A percentile compares a stretch with the other conserved stretches of the same genome.
Evolutionary conservation across 1,284 basidiomycete genomes (phyloP).

Genomic region (Ceratobasidium sp.): DNA sequence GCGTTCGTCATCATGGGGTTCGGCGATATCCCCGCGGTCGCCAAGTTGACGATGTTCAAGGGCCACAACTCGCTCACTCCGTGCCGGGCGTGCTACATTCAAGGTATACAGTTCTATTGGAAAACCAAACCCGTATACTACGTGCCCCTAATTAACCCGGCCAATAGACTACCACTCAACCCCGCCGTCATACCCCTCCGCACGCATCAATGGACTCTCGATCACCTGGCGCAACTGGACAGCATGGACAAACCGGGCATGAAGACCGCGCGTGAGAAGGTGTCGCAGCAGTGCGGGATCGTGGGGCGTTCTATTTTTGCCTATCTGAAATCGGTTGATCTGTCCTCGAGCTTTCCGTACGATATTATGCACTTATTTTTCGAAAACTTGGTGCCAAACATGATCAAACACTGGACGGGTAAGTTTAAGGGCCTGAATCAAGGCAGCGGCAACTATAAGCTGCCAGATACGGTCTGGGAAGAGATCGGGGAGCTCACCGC

Average conservation of each 20-base stretch:
- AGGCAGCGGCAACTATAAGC: too few species aligned
- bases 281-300: slow-evolving; percentile 34
- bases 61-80: slow-evolving; percentile 46
- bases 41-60: slow-evolving; percentile 45
- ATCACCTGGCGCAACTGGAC: neutral
- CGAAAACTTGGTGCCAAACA: too few species aligned
- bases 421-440: too few species aligned
- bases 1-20: slow-evolving; percentile 40
- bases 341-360: too few species aligned
- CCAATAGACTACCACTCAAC: neutral
- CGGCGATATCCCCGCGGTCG: slow-evolving; percentile 47
- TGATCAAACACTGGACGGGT: too few species aligned
- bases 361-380: too few species aligned
- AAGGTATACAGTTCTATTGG: neutral
- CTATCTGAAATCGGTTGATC: too few species aligned
- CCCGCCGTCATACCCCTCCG: slow-evolving; percentile 23
- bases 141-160: slow-evolving; percentile 20
- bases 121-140: slow-evolving; percentile 8
- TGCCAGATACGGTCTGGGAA: too few species aligned
- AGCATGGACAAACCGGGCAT: neutral
- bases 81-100: slow-evolving; percentile 45
- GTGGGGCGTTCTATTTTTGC: slow-evolving; percentile 35
- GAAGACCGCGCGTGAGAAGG: neutral
- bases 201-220: slow-evolving; percentile 7
- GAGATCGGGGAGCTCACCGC: too few species aligned